Percentiles rank a stretch among this genome's conserved stretches.
These are phyloP conservation scores for Raffaelea albimanens DNA, from an alignment of 2,329 filamentous ascomycete species.

Conservation along the genomic window DNA sequence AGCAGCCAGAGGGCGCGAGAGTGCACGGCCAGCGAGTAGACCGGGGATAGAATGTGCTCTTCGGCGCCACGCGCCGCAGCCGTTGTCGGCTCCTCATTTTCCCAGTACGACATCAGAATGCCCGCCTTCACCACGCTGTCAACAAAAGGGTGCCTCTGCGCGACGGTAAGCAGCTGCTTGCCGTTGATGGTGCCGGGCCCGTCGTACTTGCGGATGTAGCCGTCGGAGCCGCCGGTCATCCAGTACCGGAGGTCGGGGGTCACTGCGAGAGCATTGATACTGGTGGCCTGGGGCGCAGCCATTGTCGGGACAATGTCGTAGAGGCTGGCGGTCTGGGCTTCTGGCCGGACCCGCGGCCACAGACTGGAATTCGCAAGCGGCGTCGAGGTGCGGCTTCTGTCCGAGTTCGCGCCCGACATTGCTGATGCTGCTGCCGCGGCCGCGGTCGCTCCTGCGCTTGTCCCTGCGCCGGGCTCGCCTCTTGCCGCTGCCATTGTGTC, in stretches of 20 bases:
- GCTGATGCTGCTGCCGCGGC: conserved; percentile 15
- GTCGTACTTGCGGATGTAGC: conserved; percentile 95
- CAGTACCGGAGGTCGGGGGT: conserved; percentile 94
- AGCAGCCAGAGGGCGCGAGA: conserved; percentile 85
- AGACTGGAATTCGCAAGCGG: conserved; percentile 19
- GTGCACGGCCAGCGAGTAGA: conserved; percentile 89
- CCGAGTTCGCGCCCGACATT: conserved; percentile 20
- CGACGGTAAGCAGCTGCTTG: conserved; percentile 86
- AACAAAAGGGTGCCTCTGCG: conserved; percentile 92
- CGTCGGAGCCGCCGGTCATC: conserved; percentile 87
- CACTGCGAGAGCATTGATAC: conserved; percentile 83
- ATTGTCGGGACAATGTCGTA: conserved; percentile 98
- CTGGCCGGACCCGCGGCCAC: conserved; percentile 59
- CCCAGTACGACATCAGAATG: conserved; percentile 94
- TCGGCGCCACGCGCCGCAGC: conserved; percentile 34
- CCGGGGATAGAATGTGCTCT: conserved; percentile 66
- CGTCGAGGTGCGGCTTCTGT: conserved; percentile 18
- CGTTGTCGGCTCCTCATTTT: conserved; percentile 71
- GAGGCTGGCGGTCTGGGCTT: conserved; percentile 66
- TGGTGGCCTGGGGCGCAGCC: conserved; percentile 90
- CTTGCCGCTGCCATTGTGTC: conserved; percentile 7
- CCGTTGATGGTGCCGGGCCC: conserved; percentile 92
- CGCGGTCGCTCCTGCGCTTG: not conserved
- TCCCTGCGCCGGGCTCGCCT: not conserved
- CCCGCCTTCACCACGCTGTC: conserved; percentile 95